These are phyloP conservation scores for Hypoxylon crocopeplum DNA, from an alignment of 495 filamentous ascomycete genomes.

Conservation along the genomic window DNA sequence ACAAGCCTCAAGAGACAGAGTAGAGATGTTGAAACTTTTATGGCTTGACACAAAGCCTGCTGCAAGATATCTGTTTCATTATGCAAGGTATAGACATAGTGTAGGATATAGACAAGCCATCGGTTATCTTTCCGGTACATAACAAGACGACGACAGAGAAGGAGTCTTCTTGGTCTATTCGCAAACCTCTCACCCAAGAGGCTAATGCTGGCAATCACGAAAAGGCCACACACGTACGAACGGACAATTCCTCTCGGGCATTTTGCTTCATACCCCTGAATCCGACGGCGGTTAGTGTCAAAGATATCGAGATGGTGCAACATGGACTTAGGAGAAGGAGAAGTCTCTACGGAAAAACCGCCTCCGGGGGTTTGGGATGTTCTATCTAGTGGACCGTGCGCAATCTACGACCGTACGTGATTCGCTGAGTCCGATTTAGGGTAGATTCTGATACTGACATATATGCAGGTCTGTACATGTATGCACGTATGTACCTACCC, in stretches of 20 bases:
- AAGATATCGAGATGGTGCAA: constrained; percentile 7
- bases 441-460: too few species aligned
- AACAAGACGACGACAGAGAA: too few species aligned
- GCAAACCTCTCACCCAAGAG: too few species aligned
- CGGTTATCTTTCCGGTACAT: constrained; percentile 3
- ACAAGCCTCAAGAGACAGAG: neutral
- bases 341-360: constrained; percentile 21
- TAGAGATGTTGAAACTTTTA: constrained; percentile 15
- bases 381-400: constrained; percentile 30
- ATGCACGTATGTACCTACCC: too few species aligned
- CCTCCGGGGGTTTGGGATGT: constrained; percentile 2
- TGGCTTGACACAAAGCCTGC: constrained; percentile 17
- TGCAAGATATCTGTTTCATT: constrained; percentile 26
- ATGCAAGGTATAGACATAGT: constrained; percentile 7
- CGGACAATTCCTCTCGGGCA: constrained; percentile 9
- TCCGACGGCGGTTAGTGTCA: constrained; percentile 1
- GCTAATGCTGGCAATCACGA: too few species aligned
- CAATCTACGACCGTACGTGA: constrained; percentile 14
- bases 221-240: neutral
- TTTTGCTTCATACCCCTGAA: constrained; percentile 29
- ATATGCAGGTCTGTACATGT: neutral
- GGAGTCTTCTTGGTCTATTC: too few species aligned
- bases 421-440: too few species aligned
- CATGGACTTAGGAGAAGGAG: constrained; percentile 16
- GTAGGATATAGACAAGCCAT: neutral